These are phyloP conservation scores for Zopfia rhizophila DNA, from an alignment of 2,329 filamentous ascomycete species.

Conservation along the genomic window DNA sequence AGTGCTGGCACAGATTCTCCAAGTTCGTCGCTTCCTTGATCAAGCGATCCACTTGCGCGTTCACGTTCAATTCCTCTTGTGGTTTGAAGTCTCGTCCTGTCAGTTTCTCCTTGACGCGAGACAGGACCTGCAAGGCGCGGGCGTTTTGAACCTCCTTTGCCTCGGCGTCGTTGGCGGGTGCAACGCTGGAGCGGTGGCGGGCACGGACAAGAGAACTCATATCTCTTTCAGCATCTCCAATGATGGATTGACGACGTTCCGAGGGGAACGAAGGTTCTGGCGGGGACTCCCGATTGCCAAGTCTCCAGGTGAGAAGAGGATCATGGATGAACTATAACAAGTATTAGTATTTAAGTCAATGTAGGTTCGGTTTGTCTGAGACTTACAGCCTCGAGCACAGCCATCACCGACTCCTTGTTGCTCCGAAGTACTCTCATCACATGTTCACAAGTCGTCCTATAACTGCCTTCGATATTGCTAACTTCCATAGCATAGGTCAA, in stretches of 20 bases:
- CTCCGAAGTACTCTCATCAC: slow-evolving; percentile 96
- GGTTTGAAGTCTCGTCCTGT: slow-evolving; percentile 93
- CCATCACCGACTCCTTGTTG: slow-evolving; percentile 99
- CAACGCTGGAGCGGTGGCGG: slow-evolving; percentile 48
- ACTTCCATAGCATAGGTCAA: slow-evolving; percentile 99
- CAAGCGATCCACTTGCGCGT: slow-evolving; percentile 91
- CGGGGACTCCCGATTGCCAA: slow-evolving; percentile 72
- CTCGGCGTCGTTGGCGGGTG: slow-evolving; percentile 54
- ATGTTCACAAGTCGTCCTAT: slow-evolving; percentile 97
- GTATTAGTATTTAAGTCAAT: slow-evolving; percentile 29
- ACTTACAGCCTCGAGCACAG: slow-evolving; percentile 94
- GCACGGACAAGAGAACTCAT: slow-evolving; percentile 46
- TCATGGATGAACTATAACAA: slow-evolving; percentile 90
- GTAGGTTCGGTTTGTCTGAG: slow-evolving; percentile 12
- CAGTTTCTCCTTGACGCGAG: slow-evolving; percentile 92
- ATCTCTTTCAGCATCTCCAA: slow-evolving; percentile 54
- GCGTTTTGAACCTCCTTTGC: slow-evolving; percentile 88
- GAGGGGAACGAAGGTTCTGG: slow-evolving; percentile 68
- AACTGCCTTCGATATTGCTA: slow-evolving; percentile 98
- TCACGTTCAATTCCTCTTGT: slow-evolving; percentile 83
- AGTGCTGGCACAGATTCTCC: slow-evolving; percentile 98
- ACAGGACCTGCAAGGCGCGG: slow-evolving; percentile 88
- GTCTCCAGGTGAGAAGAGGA: slow-evolving; percentile 96
- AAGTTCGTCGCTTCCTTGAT: slow-evolving; percentile 95
- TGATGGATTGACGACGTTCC: slow-evolving; percentile 69